Conservation (phyloP, 768 basidiomycete genomes). For the Lanmaoa rubissima region DNA sequence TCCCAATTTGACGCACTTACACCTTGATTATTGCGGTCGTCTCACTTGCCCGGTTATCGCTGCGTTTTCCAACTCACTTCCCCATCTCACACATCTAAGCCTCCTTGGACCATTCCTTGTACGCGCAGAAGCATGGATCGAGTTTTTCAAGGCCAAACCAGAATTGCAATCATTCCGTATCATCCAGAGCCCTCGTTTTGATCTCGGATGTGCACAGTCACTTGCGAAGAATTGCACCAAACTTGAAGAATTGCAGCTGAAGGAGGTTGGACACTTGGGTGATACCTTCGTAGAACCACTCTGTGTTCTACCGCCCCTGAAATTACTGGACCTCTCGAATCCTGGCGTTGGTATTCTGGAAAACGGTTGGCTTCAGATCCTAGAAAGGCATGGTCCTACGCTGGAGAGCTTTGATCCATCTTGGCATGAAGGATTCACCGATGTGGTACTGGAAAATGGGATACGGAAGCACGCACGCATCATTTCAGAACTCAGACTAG, state of each 20-base stretch:
- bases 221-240: slow-evolving; percentile 51
- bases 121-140: slow-evolving; percentile 65
- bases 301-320: slow-evolving; percentile 37
- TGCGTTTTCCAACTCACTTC: slow-evolving; percentile 62
- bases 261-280: slow-evolving; percentile 70
- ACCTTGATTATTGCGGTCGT: slow-evolving; percentile 85
- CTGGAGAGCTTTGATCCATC: slow-evolving; percentile 71
- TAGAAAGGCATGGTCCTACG: slow-evolving; percentile 51
- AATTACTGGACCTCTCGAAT: slow-evolving; percentile 67
- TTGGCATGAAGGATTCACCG: slow-evolving; percentile 60
- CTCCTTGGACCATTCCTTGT: slow-evolving; percentile 90
- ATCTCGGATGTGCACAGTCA: slow-evolving; percentile 58
- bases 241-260: slow-evolving; percentile 72
- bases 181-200: slow-evolving; percentile 84
- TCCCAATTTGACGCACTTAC: slow-evolving; percentile 75
- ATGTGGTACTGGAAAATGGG: slow-evolving; percentile 59
- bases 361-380: slow-evolving; percentile 51
- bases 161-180: slow-evolving; percentile 72
- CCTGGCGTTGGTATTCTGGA: slow-evolving; percentile 55
- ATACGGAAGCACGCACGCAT: slow-evolving; percentile 46
- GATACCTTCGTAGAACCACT: slow-evolving; percentile 64
- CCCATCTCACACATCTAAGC: slow-evolving; percentile 64
- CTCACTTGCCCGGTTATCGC: slow-evolving; percentile 61
- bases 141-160: slow-evolving; percentile 66
- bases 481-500: slow-evolving; percentile 54